phyloP scores from a whole-genome alignment of 1,284 basidiomycete genomes.

The Irpex sp. region DNA sequence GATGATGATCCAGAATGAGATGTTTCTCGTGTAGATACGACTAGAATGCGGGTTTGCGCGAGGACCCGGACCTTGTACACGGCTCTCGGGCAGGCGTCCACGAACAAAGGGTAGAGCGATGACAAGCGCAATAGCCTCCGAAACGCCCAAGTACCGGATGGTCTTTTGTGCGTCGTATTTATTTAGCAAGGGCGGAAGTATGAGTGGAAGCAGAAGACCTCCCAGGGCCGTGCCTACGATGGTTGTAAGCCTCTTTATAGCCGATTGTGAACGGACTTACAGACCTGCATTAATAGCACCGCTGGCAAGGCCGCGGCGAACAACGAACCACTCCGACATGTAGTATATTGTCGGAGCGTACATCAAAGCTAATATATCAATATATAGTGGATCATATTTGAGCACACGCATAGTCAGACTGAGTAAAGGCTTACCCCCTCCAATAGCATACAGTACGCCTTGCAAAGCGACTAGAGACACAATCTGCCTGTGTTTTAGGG shows the following conservation, averaged over 20 bases:
- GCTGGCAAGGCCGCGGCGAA: constrained; percentile 46
- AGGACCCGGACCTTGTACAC: constrained; percentile 13
- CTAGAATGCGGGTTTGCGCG: constrained; percentile 8
- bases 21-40: constrained; percentile 23
- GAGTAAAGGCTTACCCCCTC: constrained; percentile 36
- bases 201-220: constrained; percentile 17
- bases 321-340: constrained; percentile 53
- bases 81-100: constrained; percentile 29
- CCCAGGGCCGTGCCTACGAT: constrained; percentile 32
- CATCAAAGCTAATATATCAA: constrained; percentile 37
- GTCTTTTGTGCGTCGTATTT: constrained; percentile 11
- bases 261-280: background rate
- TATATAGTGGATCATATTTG: background rate
- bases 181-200: constrained; percentile 16
- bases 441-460: constrained; percentile 46
- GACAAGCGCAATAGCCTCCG: background rate
- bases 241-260: background rate
- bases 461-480: constrained; percentile 42
- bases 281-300: constrained; percentile 50
- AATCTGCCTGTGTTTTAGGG: constrained; percentile 25
- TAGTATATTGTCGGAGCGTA: constrained; percentile 44
- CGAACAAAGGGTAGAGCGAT: constrained; percentile 16
- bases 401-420: background rate
- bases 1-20: constrained; percentile 25
- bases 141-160: constrained; percentile 12